Conservation (phyloP, 169 alveolate genomes). For the Babesia bigemina region DNA sequence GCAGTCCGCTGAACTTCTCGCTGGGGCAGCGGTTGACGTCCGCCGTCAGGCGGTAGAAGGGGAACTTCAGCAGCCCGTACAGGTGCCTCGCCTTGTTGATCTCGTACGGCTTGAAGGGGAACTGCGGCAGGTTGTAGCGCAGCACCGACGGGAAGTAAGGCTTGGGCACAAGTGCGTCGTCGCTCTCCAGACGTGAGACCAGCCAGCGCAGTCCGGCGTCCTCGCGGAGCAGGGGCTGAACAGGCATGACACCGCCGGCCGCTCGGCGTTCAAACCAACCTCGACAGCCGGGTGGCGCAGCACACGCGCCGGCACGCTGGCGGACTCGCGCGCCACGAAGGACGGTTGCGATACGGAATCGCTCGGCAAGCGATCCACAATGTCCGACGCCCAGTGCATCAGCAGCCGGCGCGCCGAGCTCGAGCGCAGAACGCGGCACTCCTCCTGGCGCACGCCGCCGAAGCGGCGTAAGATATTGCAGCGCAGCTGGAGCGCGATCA, state of each 20-base stretch:
- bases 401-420: constrained; percentile 42
- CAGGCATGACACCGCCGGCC: background rate
- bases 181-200: constrained; percentile 40
- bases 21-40: constrained; percentile 32
- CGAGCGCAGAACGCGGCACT: constrained; percentile 49
- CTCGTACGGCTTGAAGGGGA: constrained; percentile 57
- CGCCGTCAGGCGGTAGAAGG: constrained; percentile 58
- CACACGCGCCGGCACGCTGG: constrained; percentile 24
- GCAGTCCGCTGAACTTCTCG: constrained; percentile 53
- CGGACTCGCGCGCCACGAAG: constrained; percentile 37
- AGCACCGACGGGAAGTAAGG: constrained; percentile 69
- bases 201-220: constrained; percentile 50
- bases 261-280: constrained; percentile 2
- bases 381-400: constrained; percentile 59
- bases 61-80: constrained; percentile 63
- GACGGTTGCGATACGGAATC: constrained; percentile 32
- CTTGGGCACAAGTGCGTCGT: constrained; percentile 52
- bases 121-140: constrained; percentile 50
- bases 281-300: constrained; percentile 28
- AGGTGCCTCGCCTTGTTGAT: constrained; percentile 64
- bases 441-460: constrained; percentile 69
- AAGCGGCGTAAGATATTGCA: constrained; percentile 49
- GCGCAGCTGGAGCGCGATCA: constrained; percentile 56
- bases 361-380: constrained; percentile 37
- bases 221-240: constrained; percentile 33